Evolutionary conservation across 1,284 basidiomycete species (phyloP).

Genomic region (Mixia osmundae): DNA sequence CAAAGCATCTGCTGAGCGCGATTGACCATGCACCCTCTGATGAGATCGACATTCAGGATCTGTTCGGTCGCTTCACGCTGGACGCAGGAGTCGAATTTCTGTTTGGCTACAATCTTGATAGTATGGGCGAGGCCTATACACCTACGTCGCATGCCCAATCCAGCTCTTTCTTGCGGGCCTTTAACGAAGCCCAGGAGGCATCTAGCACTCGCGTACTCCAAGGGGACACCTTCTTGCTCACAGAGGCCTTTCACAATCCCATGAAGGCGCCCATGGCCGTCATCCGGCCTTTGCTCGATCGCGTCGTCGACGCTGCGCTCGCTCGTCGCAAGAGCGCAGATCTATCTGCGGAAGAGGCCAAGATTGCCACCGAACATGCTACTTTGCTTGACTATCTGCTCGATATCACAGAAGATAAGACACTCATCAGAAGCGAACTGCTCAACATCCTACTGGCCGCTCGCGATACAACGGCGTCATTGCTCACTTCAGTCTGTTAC

Average conservation of each 20-base stretch:
- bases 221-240: background rate
- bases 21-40: slow-evolving; percentile 16
- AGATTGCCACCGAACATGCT: slow-evolving; percentile 32
- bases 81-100: slow-evolving; percentile 41
- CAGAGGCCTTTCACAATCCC: background rate
- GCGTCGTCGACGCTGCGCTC: too few species aligned
- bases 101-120: slow-evolving; percentile 8
- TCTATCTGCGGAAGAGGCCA: slow-evolving; percentile 17
- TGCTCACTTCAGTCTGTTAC: slow-evolving; percentile 39
- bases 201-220: background rate
- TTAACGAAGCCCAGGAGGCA: background rate
- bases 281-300: too few species aligned
- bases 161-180: too few species aligned
- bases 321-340: too few species aligned
- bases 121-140: background rate
- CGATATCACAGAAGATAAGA: slow-evolving; percentile 35
- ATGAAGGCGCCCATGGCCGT: background rate
- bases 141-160: too few species aligned
- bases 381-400: slow-evolving; percentile 42
- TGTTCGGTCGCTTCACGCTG: slow-evolving; percentile 41
- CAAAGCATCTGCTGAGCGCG: slow-evolving; percentile 29
- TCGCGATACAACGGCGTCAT: slow-evolving; percentile 30
- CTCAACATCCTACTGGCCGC: slow-evolving; percentile 30
- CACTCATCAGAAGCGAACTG: slow-evolving; percentile 43
- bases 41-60: slow-evolving; percentile 36